These are phyloP conservation scores for Skeletonema tropicum DNA, from an alignment of 108 stramenopile genomes.

Conservation along the genomic window DNA sequence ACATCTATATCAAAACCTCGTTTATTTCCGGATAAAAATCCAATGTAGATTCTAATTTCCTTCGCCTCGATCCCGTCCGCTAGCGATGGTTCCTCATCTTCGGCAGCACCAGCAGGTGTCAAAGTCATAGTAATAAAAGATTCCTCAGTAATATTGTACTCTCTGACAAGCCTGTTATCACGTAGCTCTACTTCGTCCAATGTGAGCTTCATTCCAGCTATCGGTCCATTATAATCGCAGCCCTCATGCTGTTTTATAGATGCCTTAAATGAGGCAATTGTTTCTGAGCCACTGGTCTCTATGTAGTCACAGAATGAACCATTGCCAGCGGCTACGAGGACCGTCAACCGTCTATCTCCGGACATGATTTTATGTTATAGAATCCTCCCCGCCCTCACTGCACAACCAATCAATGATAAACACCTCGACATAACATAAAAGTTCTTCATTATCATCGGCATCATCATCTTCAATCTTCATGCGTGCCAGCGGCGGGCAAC, in stretches of 20 bases:
- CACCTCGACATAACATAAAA: too few species aligned
- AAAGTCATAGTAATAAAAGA: background rate
- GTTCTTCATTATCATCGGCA: too few species aligned
- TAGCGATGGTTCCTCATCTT: background rate
- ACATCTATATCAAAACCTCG: background rate
- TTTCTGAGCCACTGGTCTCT: background rate
- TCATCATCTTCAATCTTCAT: too few species aligned
- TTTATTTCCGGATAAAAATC: background rate
- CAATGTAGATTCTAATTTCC: background rate
- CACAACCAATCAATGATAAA: background rate
- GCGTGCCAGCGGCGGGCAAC: too few species aligned
- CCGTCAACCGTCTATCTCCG: background rate
- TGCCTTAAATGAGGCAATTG: background rate
- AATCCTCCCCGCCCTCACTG: background rate
- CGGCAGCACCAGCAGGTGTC: background rate
- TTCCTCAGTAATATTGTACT: background rate
- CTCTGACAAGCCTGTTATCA: constrained; percentile 1
- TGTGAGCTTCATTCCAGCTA: background rate
- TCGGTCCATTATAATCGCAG: background rate
- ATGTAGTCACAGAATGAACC: background rate
- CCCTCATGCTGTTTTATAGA: background rate
- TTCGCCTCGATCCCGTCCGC: background rate
- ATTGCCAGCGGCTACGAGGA: background rate
- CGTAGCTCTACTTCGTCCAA: background rate
- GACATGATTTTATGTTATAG: background rate